Evolutionary conservation across 2,329 filamentous ascomycete genomes (phyloP).

Genomic region (Penicillium thymicola): DNA sequence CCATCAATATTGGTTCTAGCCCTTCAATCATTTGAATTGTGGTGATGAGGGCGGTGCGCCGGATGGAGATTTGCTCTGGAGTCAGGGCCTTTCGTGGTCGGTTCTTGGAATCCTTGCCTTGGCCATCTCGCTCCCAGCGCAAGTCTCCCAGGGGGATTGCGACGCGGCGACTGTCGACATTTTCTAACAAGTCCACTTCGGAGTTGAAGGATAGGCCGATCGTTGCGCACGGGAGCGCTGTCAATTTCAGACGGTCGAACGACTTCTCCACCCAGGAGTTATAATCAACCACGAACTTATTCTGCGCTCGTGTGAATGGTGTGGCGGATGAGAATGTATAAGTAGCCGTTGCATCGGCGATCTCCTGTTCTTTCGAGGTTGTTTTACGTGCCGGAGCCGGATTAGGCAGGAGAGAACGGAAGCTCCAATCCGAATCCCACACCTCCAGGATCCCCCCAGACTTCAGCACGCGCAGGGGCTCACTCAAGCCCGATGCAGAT

Average conservation of each 20-base stretch:
- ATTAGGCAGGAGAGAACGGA: conserved; percentile 79
- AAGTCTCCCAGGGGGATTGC: conserved; percentile 84
- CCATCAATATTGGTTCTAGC: conserved; percentile 76
- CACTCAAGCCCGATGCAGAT: conserved; percentile 60
- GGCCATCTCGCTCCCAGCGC: conserved; percentile 74
- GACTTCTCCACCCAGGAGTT: conserved; percentile 78
- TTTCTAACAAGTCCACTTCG: conserved; percentile 68
- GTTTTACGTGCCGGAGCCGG: conserved; percentile 58
- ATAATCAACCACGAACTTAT: conserved; percentile 77
- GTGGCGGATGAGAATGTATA: conserved; percentile 82
- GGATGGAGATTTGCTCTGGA: conserved; percentile 67
- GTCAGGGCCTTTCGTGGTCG: conserved; percentile 53
- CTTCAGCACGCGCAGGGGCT: conserved; percentile 72
- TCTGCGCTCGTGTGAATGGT: conserved; percentile 74
- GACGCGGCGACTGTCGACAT: conserved; percentile 69
- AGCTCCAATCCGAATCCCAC: conserved; percentile 83
- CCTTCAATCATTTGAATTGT: conserved; percentile 81
- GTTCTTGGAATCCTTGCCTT: conserved; percentile 35
- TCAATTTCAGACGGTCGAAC: conserved; percentile 67
- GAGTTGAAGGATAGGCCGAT: conserved; percentile 76
- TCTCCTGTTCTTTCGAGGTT: conserved; percentile 60
- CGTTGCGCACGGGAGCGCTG: conserved; percentile 72
- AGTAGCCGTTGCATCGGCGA: conserved; percentile 68
- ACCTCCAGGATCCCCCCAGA: conserved; percentile 79
- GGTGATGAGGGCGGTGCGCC: conserved; percentile 75